Percentiles rank a stretch among this genome's conserved stretches.
These are phyloP conservation scores for Parathielavia appendiculata DNA, from an alignment of 495 filamentous ascomycete genomes.

Conservation along the genomic window DNA sequence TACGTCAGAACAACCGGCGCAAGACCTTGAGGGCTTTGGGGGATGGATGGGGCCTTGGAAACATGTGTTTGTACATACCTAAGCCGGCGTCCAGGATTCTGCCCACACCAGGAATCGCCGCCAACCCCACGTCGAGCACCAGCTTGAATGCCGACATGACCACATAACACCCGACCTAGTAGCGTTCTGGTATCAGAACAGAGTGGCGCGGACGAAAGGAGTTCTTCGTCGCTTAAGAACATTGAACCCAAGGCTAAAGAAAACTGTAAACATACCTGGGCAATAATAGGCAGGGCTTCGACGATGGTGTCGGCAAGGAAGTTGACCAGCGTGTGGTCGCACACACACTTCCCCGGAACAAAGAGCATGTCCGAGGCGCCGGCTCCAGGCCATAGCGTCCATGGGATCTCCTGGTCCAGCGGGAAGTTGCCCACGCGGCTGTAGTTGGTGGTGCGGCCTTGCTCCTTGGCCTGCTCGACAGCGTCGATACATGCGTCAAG, in stretches of 20 bases:
- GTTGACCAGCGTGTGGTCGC: conserved; percentile 17
- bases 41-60: too few relatives aligned
- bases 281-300: conserved; percentile 19
- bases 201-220: too few relatives aligned
- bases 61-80: conserved; percentile 11
- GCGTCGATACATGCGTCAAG: neutral
- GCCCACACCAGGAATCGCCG: conserved; percentile 15
- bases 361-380: too few relatives aligned
- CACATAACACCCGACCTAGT: too few relatives aligned
- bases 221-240: too few relatives aligned
- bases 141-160: conserved; percentile 18
- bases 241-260: neutral
- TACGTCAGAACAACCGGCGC: too few relatives aligned
- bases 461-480: conserved; percentile 10
- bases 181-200: conserved; percentile 5
- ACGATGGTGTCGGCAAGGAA: conserved; percentile 15
- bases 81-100: conserved; percentile 12
- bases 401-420: too few relatives aligned
- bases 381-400: too few relatives aligned
- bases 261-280: conserved; percentile 7
- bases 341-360: too few relatives aligned
- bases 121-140: conserved; percentile 13
- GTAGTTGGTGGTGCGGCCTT: conserved; percentile 19
- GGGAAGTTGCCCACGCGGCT: conserved; percentile 15
- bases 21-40: too few relatives aligned